Evolutionary conservation across 192 early-diverging fungal species (phyloP), one percentile per base, ranked within the genome.

Genomic region (Coemansia erecta): DNA sequence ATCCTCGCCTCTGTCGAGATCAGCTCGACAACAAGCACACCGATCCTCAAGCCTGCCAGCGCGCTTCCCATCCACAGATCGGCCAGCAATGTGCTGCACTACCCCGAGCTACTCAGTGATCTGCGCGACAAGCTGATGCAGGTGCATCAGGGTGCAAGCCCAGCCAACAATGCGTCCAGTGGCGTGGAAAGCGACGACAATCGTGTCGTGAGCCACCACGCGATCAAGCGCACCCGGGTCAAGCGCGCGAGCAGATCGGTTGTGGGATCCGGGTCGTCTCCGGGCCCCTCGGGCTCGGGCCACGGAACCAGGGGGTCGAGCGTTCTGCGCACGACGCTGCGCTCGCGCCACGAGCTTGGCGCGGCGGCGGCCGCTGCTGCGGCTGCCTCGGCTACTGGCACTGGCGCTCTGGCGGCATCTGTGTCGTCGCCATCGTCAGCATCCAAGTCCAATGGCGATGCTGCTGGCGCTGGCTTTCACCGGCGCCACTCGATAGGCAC

Each of bases 31-130:
- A 50, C 31, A 40, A 77, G 74, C 64, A 77, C 74, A 17, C 74
- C 74, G 18, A 46, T 71, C 33, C 68, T 77, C 9, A 55, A 59
- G 39, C 74, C 70, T 3, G 53, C 64, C 22, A 45, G 39, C 17
- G 46, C 55, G 17, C 37, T 72, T 14, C 55, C 76, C 31, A 72
- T 79, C 66, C 76, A 79, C 46, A 63, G 70, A 35, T 77, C 70
- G 8, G 77, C 71, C 42, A 79, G 70, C 77, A 79, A 79, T 64
- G 77, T 79, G 22, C 56, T 79, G 41, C 77, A 79, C 60, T 79
- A 79, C 53, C 77, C 77, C 0, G 77, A 79, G 70, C 66, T 79
- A 11, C 70, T 79, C 26, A 79, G 70, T 60, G 77, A 79, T 45
- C 60, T 79, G 57, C 70, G 77, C 53, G 77, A 79, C 64, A 54